phyloP scores from a whole-genome alignment of 352 stramenopile species.

The Pilasporangium apinafurcum region DNA sequence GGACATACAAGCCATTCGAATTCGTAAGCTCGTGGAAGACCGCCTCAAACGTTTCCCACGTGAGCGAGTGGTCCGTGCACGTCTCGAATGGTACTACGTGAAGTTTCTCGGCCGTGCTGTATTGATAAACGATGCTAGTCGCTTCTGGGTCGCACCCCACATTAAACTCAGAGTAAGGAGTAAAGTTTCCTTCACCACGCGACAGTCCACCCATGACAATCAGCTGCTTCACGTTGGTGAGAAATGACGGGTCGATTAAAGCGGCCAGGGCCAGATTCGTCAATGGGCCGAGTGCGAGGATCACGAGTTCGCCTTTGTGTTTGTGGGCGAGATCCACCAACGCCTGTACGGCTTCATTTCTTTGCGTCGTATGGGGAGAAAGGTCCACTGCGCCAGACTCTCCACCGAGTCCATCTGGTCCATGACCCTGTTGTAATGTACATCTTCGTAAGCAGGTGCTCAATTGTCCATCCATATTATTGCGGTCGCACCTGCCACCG shows the following conservation, averaged over 20 bases:
- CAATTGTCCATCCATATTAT: neutral
- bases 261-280: slow-evolving; percentile 78
- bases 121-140: slow-evolving; percentile 62
- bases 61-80: slow-evolving; percentile 35
- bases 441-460: neutral
- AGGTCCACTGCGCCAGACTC: slow-evolving; percentile 12
- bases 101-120: slow-evolving; percentile 55
- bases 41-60: slow-evolving; percentile 63
- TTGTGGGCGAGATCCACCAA: slow-evolving; percentile 52
- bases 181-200: slow-evolving; percentile 64
- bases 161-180: slow-evolving; percentile 71
- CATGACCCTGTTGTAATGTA: slow-evolving; percentile 36
- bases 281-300: slow-evolving; percentile 67
- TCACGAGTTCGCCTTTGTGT: slow-evolving; percentile 59
- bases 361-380: slow-evolving; percentile 12
- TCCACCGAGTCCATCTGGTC: slow-evolving; percentile 64
- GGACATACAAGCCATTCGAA: slow-evolving; percentile 38
- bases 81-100: slow-evolving; percentile 72
- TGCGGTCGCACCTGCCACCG: slow-evolving; percentile 39
- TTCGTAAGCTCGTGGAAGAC: slow-evolving; percentile 43
- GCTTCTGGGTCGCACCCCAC: slow-evolving; percentile 77
- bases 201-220: slow-evolving; percentile 74
- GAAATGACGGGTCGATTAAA: slow-evolving; percentile 62
- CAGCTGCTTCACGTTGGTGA: slow-evolving; percentile 50
- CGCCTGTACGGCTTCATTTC: slow-evolving; percentile 62